Base-by-base conservation (phyloP, 2,329 filamentous ascomycete species). In the Aspergillus quadricinctus region DNA sequence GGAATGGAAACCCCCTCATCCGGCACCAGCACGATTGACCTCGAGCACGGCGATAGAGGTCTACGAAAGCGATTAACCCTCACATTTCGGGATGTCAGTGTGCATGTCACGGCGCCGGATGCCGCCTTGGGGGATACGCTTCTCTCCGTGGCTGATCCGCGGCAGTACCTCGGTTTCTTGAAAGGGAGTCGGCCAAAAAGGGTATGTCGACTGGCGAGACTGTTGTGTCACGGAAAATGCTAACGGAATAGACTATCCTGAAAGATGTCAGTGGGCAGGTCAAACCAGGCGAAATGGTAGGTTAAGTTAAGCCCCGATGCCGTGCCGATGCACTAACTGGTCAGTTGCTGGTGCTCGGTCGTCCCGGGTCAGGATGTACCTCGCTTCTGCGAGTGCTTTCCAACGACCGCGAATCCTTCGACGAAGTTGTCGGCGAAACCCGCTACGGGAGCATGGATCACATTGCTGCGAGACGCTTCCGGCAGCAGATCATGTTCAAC, bases 361-460 rank as follows among this genome's bases (percentile, higher is more conserved):
- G 86, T 1, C 87, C 87, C 0, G 87, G 86, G 0, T 81, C 84
- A 4, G 87, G 87, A 21, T 90, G 88, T 69, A 88, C 87, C 0
- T 88, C 87, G 0, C 79, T 91, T 14, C 77, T 91, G 19, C 89
- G 87, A 60, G 78, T 88, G 50, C 76, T 91, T 3, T 82, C 85
- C 45, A 90, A 90, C 64, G 80, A 84, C 58, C 75, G 86, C 40
- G 74, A 71, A 2, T 83, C 85, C 0, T 89, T 82, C 57, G 78
- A 81, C 45, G 77, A 77, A 4, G 79, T 89, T 1, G 69, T 75
- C 0, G 87, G 86, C 0, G 74, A 76, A 28, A 75, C 75, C 17
- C 70, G 69, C 17, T 81, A 85, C 61, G 82, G 81, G 48, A 79
- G 80, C 25, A 83, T 82, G 29, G 73, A 79, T 56, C 76, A 81